Percentiles rank a stretch among this genome's conserved stretches.
phyloP scores from a whole-genome alignment of 805 yeast genomes.

The Isabelozyma pseudorhagii region DNA sequence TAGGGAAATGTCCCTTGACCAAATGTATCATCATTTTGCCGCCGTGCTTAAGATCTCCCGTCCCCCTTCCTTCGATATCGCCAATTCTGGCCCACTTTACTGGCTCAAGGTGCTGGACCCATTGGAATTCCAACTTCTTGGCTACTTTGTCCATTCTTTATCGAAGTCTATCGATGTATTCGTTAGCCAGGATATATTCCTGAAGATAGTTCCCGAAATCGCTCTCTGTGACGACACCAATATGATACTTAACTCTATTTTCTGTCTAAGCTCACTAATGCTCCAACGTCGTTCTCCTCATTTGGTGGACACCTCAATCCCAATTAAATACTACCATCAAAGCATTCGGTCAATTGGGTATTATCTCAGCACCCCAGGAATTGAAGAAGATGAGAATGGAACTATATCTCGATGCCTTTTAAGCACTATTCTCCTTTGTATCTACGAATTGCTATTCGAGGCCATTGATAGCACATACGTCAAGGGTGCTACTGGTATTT shows the following conservation, averaged over 20 bases:
- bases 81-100: slow-evolving; percentile 4
- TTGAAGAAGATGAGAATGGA: slow-evolving; percentile 21
- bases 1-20: slow-evolving; percentile 23
- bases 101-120: slow-evolving; percentile 13
- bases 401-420: slow-evolving; percentile 33
- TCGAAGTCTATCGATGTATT: slow-evolving; percentile 31
- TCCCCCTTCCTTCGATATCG: slow-evolving; percentile 2
- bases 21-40: slow-evolving; percentile 19
- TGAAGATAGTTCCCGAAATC: slow-evolving; percentile 29
- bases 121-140: slow-evolving; percentile 29
- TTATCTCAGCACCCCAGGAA: slow-evolving; percentile 22
- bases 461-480: slow-evolving; percentile 36
- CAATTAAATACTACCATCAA: slow-evolving; percentile 35
- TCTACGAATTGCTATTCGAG: slow-evolving; percentile 37
- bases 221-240: slow-evolving; percentile 38
- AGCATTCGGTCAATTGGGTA: slow-evolving; percentile 30
- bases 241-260: slow-evolving; percentile 34
- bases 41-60: slow-evolving; percentile 16
- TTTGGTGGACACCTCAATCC: slow-evolving; percentile 24
- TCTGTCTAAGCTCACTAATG: slow-evolving; percentile 35
- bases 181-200: slow-evolving; percentile 24
- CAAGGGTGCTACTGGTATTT: slow-evolving; percentile 34
- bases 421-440: slow-evolving; percentile 34
- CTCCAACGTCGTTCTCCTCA: slow-evolving; percentile 27
- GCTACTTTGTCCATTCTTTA: slow-evolving; percentile 26